Evolutionary conservation across 2,329 filamentous ascomycete species (phyloP).

Genomic region (Claviceps capensis): DNA sequence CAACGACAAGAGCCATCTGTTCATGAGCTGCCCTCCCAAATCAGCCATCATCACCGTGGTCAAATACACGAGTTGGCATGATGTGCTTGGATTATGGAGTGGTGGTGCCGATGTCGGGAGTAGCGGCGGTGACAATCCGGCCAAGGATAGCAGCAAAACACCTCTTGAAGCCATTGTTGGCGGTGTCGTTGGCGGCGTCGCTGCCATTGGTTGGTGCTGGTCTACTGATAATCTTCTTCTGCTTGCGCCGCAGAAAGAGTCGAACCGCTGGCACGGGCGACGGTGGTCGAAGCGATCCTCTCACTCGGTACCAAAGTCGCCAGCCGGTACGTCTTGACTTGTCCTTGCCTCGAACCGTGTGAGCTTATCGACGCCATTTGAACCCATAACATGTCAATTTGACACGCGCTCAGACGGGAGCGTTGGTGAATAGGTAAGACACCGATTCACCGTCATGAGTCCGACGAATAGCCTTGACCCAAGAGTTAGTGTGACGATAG

Average conservation of each 20-base stretch:
- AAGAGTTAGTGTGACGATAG: neutral
- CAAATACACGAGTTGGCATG: constrained; percentile 26
- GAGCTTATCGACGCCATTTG: neutral
- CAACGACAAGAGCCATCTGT: no score
- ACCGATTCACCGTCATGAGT: constrained; percentile 55
- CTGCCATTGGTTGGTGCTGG: no score
- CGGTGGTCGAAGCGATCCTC: no score
- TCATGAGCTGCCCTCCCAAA: constrained; percentile 15
- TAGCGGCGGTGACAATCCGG: neutral
- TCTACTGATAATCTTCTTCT: no score
- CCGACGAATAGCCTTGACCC: constrained; percentile 43
- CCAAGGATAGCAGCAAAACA: no score
- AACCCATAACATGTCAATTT: neutral
- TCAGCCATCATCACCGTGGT: constrained; percentile 22
- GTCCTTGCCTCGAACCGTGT: neutral
- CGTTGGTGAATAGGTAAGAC: constrained; percentile 55
- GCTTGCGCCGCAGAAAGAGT: no score
- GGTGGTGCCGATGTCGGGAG: neutral
- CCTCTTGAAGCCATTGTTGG: no score
- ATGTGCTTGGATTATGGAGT: neutral
- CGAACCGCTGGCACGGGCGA: no score
- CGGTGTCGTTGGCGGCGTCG: no score
- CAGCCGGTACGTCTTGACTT: no score
- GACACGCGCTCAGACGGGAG: constrained; percentile 29
- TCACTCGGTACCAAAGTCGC: no score